Conservation (phyloP, 106 monocot genomes). For the Allium cepa region DNA sequence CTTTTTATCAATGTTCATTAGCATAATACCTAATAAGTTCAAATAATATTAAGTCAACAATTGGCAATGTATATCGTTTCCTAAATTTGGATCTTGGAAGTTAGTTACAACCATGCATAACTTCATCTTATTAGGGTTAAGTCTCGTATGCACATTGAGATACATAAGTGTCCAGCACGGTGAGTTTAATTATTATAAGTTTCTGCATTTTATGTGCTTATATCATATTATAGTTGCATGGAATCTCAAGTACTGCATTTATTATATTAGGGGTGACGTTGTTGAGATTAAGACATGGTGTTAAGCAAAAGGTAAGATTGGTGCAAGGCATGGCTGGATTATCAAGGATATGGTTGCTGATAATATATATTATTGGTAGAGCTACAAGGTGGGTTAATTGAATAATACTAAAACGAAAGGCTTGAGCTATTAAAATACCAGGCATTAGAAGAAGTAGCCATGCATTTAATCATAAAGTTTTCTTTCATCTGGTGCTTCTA, state of each 20-base stretch:
- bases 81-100: conserved; percentile 42
- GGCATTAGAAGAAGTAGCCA: no score
- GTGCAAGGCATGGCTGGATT: conserved; percentile 80
- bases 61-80: conserved; percentile 1
- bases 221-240: not conserved
- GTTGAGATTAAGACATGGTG: conserved; percentile 97
- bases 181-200: not conserved
- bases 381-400: no score
- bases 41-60: not conserved
- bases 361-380: no score
- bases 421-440: no score
- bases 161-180: conserved; percentile 90
- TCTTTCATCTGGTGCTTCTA: no score
- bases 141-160: conserved; percentile 91
- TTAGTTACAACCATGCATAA: conserved; percentile 88
- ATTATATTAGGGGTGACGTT: conserved; percentile 63
- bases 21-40: no score
- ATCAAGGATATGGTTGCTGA: conserved; percentile 85
- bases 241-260: not conserved
- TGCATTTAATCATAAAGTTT: no score
- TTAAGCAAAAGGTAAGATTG: conserved; percentile 81
- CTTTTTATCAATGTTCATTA: no score
- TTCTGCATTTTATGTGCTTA: not conserved
- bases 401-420: no score
- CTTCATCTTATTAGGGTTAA: conserved; percentile 87